These are phyloP conservation scores for Aspergillus terreus DNA, from an alignment of 2,329 filamentous ascomycete species.

Conservation along the genomic window DNA sequence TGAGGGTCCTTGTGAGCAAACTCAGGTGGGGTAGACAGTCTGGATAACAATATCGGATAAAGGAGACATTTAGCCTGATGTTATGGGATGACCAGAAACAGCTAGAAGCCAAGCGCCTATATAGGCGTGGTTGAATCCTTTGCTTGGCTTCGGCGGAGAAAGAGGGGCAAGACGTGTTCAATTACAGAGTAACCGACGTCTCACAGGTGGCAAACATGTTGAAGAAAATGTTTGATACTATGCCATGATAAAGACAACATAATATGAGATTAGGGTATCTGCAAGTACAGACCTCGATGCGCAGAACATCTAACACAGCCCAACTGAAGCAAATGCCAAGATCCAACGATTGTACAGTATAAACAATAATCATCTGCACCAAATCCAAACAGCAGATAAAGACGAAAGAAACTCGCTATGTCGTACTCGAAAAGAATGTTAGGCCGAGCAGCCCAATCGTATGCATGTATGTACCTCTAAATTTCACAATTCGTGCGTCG, in stretches of 20 bases:
- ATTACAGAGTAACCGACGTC: neutral
- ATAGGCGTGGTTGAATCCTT: neutral
- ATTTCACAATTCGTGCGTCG: constrained; percentile 1
- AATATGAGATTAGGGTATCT: constrained; percentile 22
- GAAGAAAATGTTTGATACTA: too few species aligned
- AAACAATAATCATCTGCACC: constrained; percentile 8
- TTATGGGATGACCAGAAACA: neutral
- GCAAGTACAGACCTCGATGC: constrained; percentile 19
- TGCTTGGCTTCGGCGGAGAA: neutral
- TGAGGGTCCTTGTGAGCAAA: neutral
- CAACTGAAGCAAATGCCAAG: constrained; percentile 5
- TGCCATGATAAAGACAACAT: neutral
- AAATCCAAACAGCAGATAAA: constrained; percentile 4
- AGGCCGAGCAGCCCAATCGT: constrained; percentile 1
- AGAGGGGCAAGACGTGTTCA: neutral
- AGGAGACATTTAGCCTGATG: neutral
- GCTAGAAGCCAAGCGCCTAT: neutral
- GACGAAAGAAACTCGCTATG: neutral
- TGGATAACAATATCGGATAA: neutral
- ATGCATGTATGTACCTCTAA: constrained; percentile 8
- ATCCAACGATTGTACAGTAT: neutral
- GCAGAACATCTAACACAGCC: neutral
- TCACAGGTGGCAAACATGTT: neutral
- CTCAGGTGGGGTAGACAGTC: neutral
- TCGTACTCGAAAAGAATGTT: neutral